Base-by-base conservation (phyloP, 83 land plant species). In the Larix sibirica region DNA sequence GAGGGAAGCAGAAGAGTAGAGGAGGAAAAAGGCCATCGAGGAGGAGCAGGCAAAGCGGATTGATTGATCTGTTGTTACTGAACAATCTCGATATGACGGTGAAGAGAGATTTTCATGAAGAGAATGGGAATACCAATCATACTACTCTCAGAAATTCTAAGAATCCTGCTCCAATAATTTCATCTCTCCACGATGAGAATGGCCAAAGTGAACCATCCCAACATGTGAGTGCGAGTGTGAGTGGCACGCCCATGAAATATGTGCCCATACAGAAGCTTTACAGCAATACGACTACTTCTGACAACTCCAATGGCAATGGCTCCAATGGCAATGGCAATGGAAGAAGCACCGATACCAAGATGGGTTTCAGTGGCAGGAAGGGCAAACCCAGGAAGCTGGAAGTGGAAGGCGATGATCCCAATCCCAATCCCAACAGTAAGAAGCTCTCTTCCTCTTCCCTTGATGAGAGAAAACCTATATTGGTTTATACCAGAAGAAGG, bases 341-440 rank as follows among this genome's bases (percentile, higher is more conserved):
- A 13, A 56, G 59, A 56, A 56, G 17, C 14, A 56, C 59, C 17
- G 59, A 56, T 56, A 18, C 75, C 61, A 76, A 76, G 14, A 60
- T 14, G 33, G 60, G 31, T 76, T 76, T 31, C 38, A 14, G 75
- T 31, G 59, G 16, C 4, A 56, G 16, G 14, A 76, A 76, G 79
- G 79, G 79, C 61, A 76, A 76, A 31, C 33, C 36, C 61, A 76
- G 61, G 79, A 76, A 76, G 61, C 61, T 76, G 28, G 79, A 76
- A 50, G 18, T 17, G 60, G 59, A 56, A 56, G 59, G 59, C 59
- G 59, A 56, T 56, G 59, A 56, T 56, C 59, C 59, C 59, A 56
- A 56, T 56, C 59, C 16, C 59, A 56, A 56, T 56, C 59, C 6
- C 24, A 76, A 54, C 61, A 38, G 61, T 76, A 76, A 76, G 79